Evolutionary conservation across 495 filamentous ascomycete genomes (phyloP), one percentile per base, ranked within the genome.

Genomic region (Penicillium nucicola): DNA sequence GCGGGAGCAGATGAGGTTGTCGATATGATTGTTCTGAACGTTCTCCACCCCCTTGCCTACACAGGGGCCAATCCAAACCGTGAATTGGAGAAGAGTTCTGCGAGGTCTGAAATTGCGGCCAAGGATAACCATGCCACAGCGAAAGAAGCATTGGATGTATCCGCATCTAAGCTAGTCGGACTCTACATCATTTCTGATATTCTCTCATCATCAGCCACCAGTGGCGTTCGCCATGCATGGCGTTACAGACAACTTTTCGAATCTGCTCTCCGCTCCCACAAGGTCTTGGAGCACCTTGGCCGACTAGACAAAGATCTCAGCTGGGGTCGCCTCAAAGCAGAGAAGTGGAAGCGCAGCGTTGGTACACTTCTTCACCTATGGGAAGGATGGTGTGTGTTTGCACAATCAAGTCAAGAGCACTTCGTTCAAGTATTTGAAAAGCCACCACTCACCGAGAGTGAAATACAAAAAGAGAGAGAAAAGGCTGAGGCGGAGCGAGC

Each of bases 321-420:
- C 17, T 96, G 91, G 91, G 92, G 92, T 6, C 79, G 88, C 4
- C 70, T 97, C 34, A 82, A 85, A 35, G 85, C 87, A 12, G 90
- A 96, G 57, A 95, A 96, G 64, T 98, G 90, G 86, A 90, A 90
- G 65, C 78, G 90, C 15, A 89, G 85, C 50, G 82, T 98, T 6
- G 81, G 81, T 1, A 65, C 68, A 17, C 77, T 97, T 13, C 64
- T 98, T 8, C 77, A 79, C 14, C 64, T 91, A 37, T 98, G 93
- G 93, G 90, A 96, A 69, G 85, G 84, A 1, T 92, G 88, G 88
- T 88, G 85, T 57, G 86, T 92, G 8, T 98, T 98, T 58, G 83
- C 86, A 2, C 80, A 86, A 35, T 79, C 83, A 17, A 84, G 81
- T 28, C 87, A 92, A 50, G 85, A 88, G 53, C 72, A 82, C 43